Base-by-base conservation (phyloP, 768 basidiomycete species). In the Chlorophyllum brunneum region DNA sequence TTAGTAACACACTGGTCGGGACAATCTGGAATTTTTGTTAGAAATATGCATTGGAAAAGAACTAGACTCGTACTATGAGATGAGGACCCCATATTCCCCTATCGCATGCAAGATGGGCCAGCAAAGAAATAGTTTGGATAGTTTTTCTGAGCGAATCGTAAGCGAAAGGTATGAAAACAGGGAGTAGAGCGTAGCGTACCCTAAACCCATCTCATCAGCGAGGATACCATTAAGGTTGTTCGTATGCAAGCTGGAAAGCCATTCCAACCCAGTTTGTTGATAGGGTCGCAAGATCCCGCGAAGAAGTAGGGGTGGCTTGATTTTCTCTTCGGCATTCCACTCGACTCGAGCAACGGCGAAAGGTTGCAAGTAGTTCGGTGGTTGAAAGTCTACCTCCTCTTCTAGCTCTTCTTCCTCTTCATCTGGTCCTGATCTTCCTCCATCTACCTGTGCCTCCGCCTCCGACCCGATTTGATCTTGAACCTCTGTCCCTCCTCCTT, bases 151-250 rank as follows among this genome's bases (percentile, higher is more conserved):
- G n/a, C n/a, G 59, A 37, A 27, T 42, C 33, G 27, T 50, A 9
- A 48, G 16, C 4, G 29, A 23, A 16, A 29, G 8, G 37, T 42
- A 48, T 16, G 15, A 16, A 29, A n/a, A 11, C 23, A 37, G 4
- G 10, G 15, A 13, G 39, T 6, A 22, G 2, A 33, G 41, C 4
- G 44, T 22, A 22, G 76, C 86, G 36, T 61, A 95, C 92, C 93
- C 93, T 5, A 95, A 69, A 38, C 93, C 94, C 93, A 97, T 95
- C 67, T 95, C 92, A 62, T 95, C 94, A 1, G 92, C 92, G 36
- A 92, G 70, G 43, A 92, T 92, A 0, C 89, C 89, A 58, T 92
- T 92, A 37, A 89, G 59, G 57, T 85, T 83, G 58, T 91, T 91
- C 33, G 74, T 73, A 64, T 95, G 92, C 51, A 95, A 72, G 62